Percentiles rank a stretch among this genome's conserved stretches.
Evolutionary conservation across 129 eudicot species (phyloP).

Genomic region (Smallanthus sonchifolius): DNA sequence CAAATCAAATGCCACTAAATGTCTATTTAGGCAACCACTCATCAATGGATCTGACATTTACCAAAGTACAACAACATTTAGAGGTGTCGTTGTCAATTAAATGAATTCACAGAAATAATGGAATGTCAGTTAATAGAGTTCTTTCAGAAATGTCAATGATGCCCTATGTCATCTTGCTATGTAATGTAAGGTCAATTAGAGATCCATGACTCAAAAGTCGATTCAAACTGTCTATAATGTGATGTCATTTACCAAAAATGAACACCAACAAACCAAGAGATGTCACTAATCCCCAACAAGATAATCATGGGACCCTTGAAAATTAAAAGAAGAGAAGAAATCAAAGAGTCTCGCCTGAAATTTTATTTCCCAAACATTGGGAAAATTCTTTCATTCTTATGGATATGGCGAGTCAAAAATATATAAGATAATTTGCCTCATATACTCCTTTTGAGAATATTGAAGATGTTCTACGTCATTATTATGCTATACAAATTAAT

Average conservation of each 20-base stretch:
- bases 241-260: constrained; percentile 13
- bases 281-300: background rate
- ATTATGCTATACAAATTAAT: background rate
- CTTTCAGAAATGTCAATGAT: background rate
- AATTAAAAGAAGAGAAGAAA: background rate
- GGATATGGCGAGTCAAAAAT: background rate
- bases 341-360: background rate
- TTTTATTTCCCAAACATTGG: background rate
- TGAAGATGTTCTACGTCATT: background rate
- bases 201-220: constrained; percentile 17
- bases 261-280: constrained; percentile 13
- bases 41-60: background rate
- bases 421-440: background rate
- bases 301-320: background rate
- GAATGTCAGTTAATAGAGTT: background rate
- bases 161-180: constrained; percentile 6
- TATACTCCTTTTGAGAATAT: background rate
- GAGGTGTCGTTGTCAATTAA: background rate
- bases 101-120: background rate
- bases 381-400: background rate
- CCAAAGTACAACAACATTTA: constrained; percentile 1
- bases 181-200: background rate
- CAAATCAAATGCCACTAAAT: background rate
- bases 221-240: background rate
- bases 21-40: constrained; percentile 5